These are phyloP conservation scores for Claviceps maximensis DNA, from an alignment of 2,329 filamentous ascomycete species.

Conservation along the genomic window DNA sequence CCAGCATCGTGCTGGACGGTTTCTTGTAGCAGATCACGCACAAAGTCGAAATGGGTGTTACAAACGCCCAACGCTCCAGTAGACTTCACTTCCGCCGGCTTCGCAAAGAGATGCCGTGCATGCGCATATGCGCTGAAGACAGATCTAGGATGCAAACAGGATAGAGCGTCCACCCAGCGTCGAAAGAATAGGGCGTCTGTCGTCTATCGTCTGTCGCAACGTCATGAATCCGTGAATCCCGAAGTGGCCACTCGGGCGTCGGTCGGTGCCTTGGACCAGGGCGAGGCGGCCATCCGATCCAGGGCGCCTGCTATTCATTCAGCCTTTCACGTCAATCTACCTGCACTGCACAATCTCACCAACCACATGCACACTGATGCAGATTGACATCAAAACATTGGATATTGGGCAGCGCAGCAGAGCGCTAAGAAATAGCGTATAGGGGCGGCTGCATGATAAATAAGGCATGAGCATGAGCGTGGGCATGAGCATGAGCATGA, in stretches of 20 bases:
- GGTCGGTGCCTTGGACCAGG: not conserved
- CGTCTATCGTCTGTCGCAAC: not conserved
- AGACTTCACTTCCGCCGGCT: no score
- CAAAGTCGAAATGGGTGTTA: no score
- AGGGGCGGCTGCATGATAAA: no score
- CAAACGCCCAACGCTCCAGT: no score
- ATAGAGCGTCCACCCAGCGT: not conserved
- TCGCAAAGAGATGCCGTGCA: not conserved
- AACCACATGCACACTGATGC: not conserved
- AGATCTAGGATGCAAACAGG: not conserved
- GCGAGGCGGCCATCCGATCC: not conserved
- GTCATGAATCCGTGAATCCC: not conserved
- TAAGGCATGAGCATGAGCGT: not conserved
- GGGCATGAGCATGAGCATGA: not conserved
- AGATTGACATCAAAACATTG: not conserved
- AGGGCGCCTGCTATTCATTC: no score
- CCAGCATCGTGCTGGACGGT: not conserved
- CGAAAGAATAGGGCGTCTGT: no score
- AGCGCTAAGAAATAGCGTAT: not conserved
- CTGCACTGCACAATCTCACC: not conserved
- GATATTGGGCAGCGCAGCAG: not conserved
- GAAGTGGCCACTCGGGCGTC: slow-evolving; percentile 4
- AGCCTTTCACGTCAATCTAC: no score
- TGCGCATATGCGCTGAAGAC: not conserved
- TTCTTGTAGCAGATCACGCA: no score